A percentile compares a stretch with the other conserved stretches of the same genome.
Conservation (phyloP, 2,329 filamentous ascomycete genomes). For the Fusarium papillatum region DNA sequence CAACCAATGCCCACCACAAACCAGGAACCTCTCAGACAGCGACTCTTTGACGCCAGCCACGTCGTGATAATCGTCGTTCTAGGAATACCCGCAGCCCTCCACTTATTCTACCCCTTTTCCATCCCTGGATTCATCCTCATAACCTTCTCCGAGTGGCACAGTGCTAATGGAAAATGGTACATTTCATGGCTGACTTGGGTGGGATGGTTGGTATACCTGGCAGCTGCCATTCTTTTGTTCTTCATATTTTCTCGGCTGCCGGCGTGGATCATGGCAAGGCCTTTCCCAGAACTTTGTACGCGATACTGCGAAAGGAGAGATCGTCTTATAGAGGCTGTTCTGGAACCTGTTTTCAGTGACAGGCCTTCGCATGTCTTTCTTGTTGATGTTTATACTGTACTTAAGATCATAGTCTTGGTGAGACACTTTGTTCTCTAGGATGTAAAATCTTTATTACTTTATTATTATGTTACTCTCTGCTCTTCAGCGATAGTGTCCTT, state of each 20-base stretch:
- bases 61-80: not conserved
- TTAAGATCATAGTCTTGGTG: not conserved
- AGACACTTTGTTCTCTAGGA: not conserved
- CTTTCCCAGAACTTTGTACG: not conserved
- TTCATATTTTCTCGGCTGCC: not conserved
- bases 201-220: not conserved
- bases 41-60: not conserved
- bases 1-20: not conserved
- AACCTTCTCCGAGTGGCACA: not conserved
- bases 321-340: not conserved
- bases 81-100: not conserved
- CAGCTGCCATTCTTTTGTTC: not conserved
- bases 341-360: not conserved
- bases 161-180: not conserved
- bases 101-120: not conserved
- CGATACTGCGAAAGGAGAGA: not conserved
- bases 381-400: not conserved
- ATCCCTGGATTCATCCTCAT: not conserved
- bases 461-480: too few relatives aligned
- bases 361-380: not conserved
- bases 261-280: not conserved
- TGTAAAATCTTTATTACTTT: too few relatives aligned
- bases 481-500: too few relatives aligned
- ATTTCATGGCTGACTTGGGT: conserved; percentile 1
- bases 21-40: not conserved